Conservation (phyloP, 345 rosid species). For the Eucalyptus polybractea region DNA sequence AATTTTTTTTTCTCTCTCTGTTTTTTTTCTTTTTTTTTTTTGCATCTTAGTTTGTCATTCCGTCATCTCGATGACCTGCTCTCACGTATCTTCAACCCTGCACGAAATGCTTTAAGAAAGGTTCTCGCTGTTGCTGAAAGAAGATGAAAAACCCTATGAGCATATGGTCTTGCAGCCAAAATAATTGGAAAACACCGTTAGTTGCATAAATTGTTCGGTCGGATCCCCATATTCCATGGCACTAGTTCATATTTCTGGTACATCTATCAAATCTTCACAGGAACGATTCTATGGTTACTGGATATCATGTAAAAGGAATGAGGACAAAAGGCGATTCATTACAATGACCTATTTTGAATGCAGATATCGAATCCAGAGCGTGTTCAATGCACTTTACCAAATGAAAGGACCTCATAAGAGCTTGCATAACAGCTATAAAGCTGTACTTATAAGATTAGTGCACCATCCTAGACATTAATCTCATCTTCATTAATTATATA, state of each 20-base stretch:
- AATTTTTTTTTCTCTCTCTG: neutral
- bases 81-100: no score
- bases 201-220: neutral
- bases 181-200: neutral
- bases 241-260: no score
- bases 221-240: neutral
- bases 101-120: no score
- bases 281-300: no score
- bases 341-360: neutral
- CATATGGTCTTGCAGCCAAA: neutral
- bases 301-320: no score
- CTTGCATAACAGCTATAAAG: neutral
- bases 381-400: neutral
- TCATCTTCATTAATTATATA: neutral
- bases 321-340: no score
- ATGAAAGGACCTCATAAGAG: neutral
- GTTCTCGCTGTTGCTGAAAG: no score
- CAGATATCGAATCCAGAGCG: neutral
- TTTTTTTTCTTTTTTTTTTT: no score
- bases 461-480: neutral
- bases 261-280: no score
- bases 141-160: neutral
- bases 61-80: no score
- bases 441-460: neutral
- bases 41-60: neutral